A percentile compares a stretch with the other conserved stretches of the same genome.
Evolutionary conservation across 345 rosid genomes (phyloP).

Genomic region (Psidium friedrichsthalianum): DNA sequence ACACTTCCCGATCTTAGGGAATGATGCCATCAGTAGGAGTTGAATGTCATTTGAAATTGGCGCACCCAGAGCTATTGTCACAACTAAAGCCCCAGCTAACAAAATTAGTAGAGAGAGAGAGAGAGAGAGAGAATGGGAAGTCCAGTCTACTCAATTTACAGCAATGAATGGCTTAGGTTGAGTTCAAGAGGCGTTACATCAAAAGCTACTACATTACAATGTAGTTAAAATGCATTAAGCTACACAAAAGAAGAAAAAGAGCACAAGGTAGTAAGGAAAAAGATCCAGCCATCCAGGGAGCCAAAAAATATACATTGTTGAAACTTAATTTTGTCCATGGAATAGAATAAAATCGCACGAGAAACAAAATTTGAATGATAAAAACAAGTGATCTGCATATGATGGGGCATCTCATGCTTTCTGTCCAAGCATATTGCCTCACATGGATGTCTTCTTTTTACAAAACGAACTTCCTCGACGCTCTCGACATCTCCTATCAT

Average conservation of each 20-base stretch:
- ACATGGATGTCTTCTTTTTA: background rate
- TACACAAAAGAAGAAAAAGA: background rate
- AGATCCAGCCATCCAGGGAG: background rate
- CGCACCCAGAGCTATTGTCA: background rate
- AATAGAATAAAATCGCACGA: background rate
- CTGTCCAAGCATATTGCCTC: background rate
- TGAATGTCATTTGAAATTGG: background rate
- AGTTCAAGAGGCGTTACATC: background rate
- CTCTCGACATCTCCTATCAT: background rate
- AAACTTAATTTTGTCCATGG: background rate
- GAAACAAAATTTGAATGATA: background rate
- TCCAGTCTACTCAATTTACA: background rate
- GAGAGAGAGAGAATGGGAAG: background rate
- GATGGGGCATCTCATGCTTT: background rate
- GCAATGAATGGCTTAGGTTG: background rate
- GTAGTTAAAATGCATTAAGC: background rate
- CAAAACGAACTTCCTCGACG: background rate
- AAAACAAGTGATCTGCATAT: background rate
- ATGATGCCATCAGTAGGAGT: background rate
- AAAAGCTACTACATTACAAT: background rate
- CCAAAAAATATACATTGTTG: background rate
- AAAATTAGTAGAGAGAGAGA: too few species aligned
- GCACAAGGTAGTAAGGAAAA: background rate
- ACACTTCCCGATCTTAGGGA: background rate
- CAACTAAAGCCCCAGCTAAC: background rate